Evolutionary conservation across 306 rosid species (phyloP).

Genomic region (Senna tora): DNA sequence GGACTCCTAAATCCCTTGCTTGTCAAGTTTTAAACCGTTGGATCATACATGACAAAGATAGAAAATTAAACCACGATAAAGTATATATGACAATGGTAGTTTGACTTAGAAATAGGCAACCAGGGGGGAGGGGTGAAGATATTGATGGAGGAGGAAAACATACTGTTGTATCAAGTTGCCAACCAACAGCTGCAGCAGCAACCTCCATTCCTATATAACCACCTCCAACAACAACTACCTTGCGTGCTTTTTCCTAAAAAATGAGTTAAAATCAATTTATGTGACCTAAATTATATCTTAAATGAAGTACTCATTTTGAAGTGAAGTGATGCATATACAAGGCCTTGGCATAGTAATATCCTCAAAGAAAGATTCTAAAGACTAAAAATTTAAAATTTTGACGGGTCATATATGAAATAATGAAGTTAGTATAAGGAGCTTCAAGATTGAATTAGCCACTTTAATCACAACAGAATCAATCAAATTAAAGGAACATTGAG

Average conservation of each 20-base stretch:
- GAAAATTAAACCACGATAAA: background rate
- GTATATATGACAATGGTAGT: conserved; percentile 18
- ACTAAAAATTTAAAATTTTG: conserved; percentile 16
- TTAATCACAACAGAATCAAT: conserved; percentile 4
- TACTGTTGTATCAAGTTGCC: conserved; percentile 97
- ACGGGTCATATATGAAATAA: conserved; percentile 21
- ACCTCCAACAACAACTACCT: conserved; percentile 91
- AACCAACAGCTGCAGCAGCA: conserved; percentile 92
- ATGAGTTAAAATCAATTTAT: conserved; percentile 16
- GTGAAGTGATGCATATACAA: conserved; percentile 27
- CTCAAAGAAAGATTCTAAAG: background rate
- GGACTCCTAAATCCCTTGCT: conserved; percentile 9
- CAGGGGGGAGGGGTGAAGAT: background rate
- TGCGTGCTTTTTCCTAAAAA: conserved; percentile 67
- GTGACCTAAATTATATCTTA: background rate
- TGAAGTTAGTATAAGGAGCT: conserved; percentile 15
- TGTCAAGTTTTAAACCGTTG: conserved; percentile 23
- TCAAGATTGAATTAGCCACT: background rate
- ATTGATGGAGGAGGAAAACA: conserved; percentile 33
- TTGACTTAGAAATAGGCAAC: conserved; percentile 26
- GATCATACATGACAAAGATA: conserved; percentile 14
- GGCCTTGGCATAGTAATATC: conserved; percentile 17
- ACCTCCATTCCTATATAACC: conserved; percentile 98
- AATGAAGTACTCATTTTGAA: conserved; percentile 17
- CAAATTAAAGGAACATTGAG: conserved; percentile 21